These are phyloP conservation scores for Cyanodermella asteris DNA, from an alignment of 2,329 filamentous ascomycete species.

Conservation along the genomic window DNA sequence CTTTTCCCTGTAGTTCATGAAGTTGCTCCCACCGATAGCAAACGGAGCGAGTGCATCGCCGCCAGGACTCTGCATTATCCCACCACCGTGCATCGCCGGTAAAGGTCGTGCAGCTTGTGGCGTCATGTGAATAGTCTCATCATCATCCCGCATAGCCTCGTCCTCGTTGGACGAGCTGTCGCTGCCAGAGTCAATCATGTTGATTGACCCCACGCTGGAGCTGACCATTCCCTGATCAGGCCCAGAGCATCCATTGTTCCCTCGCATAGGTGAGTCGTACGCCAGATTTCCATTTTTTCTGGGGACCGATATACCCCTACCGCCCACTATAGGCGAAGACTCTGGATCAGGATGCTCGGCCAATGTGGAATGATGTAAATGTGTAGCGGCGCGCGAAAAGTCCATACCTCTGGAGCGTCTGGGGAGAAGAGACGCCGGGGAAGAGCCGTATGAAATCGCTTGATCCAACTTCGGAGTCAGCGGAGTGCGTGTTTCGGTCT, in stretches of 20 bases:
- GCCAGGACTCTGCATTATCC: constrained; percentile 27
- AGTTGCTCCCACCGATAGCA: constrained; percentile 50
- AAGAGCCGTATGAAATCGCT: constrained; percentile 60
- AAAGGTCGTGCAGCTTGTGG: too few relatives aligned
- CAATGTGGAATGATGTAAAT: constrained; percentile 83
- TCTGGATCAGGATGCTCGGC: constrained; percentile 75
- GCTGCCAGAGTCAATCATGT: constrained; percentile 58
- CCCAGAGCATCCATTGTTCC: constrained; percentile 48
- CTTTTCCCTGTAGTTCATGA: constrained; percentile 53
- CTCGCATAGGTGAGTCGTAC: constrained; percentile 52
- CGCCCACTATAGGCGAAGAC: constrained; percentile 67
- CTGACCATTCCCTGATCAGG: constrained; percentile 55
- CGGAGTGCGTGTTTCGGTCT: constrained; percentile 34
- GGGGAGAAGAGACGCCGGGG: constrained; percentile 64
- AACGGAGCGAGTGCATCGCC: constrained; percentile 42
- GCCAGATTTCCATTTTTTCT: constrained; percentile 31
- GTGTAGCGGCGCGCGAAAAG: constrained; percentile 82
- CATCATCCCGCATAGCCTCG: constrained; percentile 36
- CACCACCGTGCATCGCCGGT: constrained; percentile 40
- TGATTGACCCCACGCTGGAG: constrained; percentile 60
- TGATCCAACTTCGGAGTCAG: constrained; percentile 73
- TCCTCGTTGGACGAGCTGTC: constrained; percentile 50
- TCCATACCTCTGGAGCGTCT: constrained; percentile 76
- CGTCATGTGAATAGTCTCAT: constrained; percentile 42
- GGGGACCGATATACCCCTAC: constrained; percentile 43